Conservation (phyloP, 768 basidiomycete species). For the Sporobolomyces pararoseus region DNA sequence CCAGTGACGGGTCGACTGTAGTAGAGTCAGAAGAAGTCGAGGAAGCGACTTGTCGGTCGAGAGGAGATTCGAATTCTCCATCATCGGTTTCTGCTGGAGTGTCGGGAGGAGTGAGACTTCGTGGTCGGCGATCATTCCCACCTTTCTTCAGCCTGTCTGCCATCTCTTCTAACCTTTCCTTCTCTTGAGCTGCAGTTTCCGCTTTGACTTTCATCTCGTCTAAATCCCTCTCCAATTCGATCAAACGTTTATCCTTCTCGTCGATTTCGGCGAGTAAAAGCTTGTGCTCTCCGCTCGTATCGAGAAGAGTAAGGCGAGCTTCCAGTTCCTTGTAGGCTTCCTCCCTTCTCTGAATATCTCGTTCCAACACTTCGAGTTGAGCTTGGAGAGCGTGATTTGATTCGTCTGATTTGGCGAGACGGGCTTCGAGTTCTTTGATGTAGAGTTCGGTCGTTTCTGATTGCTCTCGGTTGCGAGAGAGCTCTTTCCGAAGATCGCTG, state of each 20-base stretch:
- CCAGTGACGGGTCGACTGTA: background rate
- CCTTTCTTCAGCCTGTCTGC: constrained; percentile 49
- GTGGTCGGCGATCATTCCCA: constrained; percentile 54
- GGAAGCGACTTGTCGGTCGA: constrained; percentile 44
- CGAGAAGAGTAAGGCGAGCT: constrained; percentile 63
- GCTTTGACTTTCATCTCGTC: constrained; percentile 71
- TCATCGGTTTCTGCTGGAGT: constrained; percentile 42
- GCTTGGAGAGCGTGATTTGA: constrained; percentile 55
- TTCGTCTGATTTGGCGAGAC: constrained; percentile 56
- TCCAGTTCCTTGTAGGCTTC: constrained; percentile 70
- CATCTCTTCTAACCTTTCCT: constrained; percentile 63
- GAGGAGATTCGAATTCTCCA: constrained; percentile 12
- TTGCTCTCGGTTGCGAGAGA: constrained; percentile 68
- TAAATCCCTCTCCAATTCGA: constrained; percentile 72
- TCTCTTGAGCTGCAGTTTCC: constrained; percentile 63
- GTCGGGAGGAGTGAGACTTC: constrained; percentile 9
- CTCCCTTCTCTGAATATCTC: constrained; percentile 68
- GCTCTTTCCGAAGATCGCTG: constrained; percentile 76
- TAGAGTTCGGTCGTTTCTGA: constrained; percentile 71
- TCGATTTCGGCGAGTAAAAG: constrained; percentile 69
- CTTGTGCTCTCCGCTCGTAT: constrained; percentile 63
- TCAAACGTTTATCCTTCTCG: constrained; percentile 69
- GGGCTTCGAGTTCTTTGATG: constrained; percentile 78
- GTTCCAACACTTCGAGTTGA: constrained; percentile 71
- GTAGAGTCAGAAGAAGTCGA: constrained; percentile 47